These are phyloP conservation scores for Wilcoxina mikolae DNA, from an alignment of 495 filamentous ascomycete species.

Conservation along the genomic window DNA sequence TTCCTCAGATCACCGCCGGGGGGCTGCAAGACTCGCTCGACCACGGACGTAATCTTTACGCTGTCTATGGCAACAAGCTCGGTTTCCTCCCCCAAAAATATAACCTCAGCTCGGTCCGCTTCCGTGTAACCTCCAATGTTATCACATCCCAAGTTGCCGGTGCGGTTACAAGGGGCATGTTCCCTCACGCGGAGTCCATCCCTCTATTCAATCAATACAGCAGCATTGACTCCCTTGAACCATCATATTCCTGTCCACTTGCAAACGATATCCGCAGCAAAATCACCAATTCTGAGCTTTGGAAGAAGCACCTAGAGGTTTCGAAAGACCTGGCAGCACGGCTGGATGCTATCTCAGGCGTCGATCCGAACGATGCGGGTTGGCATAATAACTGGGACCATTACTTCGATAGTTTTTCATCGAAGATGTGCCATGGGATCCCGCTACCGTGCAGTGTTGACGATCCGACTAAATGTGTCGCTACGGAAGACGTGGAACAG, in stretches of 20 bases:
- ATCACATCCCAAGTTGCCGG: slow-evolving; percentile 59
- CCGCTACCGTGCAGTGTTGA: slow-evolving; percentile 44
- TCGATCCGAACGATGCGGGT: slow-evolving; percentile 36
- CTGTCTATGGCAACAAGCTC: slow-evolving; percentile 47
- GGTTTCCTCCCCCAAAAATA: slow-evolving; percentile 40
- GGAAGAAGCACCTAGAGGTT: slow-evolving; percentile 44
- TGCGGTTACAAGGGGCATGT: slow-evolving; percentile 49
- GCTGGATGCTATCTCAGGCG: slow-evolving; percentile 47
- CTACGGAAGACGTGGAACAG: slow-evolving; percentile 38
- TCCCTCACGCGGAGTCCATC: slow-evolving; percentile 27
- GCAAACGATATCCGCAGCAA: slow-evolving; percentile 34
- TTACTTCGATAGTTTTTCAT: slow-evolving; percentile 59
- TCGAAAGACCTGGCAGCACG: slow-evolving; percentile 35
- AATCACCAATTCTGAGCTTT: slow-evolving; percentile 39
- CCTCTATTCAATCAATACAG: slow-evolving; percentile 30
- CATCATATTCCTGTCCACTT: slow-evolving; percentile 42
- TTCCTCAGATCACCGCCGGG: slow-evolving; percentile 51
- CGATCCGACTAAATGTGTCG: slow-evolving; percentile 40
- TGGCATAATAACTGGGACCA: slow-evolving; percentile 55
- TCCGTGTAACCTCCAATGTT: slow-evolving; percentile 52
- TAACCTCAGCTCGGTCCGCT: slow-evolving; percentile 32
- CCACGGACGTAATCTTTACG: slow-evolving; percentile 50
- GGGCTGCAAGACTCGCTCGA: slow-evolving; percentile 51
- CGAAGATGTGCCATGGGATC: slow-evolving; percentile 50
- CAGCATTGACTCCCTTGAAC: slow-evolving; percentile 48